Percentiles rank a stretch among this genome's conserved stretches.
These are phyloP conservation scores for Talaromyces stipitatus DNA, from an alignment of 495 filamentous ascomycete species.

Conservation along the genomic window DNA sequence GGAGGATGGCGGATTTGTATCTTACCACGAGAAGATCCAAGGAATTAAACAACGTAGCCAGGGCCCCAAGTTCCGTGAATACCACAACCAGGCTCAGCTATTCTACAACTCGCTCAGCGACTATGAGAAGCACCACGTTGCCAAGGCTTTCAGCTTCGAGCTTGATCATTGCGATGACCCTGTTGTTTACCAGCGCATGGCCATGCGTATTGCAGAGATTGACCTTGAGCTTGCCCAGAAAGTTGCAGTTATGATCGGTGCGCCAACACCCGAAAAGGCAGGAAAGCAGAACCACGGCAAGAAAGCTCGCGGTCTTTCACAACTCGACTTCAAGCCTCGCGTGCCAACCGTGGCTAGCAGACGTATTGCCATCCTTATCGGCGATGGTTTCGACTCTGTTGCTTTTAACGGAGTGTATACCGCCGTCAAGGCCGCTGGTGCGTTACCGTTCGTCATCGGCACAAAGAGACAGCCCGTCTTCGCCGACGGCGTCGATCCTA, in stretches of 20 bases:
- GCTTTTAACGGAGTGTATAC: constrained; percentile 58
- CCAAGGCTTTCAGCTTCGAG: constrained; percentile 70
- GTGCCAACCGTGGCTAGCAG: constrained; percentile 63
- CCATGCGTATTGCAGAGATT: constrained; percentile 62
- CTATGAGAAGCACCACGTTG: constrained; percentile 64
- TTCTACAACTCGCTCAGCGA: constrained; percentile 77
- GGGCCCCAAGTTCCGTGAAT: constrained; percentile 75
- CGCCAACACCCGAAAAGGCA: constrained; percentile 45
- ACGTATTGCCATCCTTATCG: constrained; percentile 69
- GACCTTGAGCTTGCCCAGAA: constrained; percentile 62
- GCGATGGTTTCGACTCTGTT: constrained; percentile 68
- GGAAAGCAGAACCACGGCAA: constrained; percentile 56
- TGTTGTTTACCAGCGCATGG: constrained; percentile 67
- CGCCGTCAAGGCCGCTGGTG: constrained; percentile 51
- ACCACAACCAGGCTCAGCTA: constrained; percentile 53
- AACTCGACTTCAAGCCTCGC: constrained; percentile 55
- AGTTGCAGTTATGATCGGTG: constrained; percentile 65
- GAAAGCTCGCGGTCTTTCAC: constrained; percentile 56
- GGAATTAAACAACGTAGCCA: constrained; percentile 63
- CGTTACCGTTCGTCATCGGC: constrained; percentile 68
- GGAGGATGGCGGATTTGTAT: constrained; percentile 52
- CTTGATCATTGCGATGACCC: constrained; percentile 86
- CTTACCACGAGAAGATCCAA: constrained; percentile 51
- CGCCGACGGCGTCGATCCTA: constrained; percentile 42
- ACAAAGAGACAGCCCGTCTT: constrained; percentile 45